phyloP scores from a whole-genome alignment of 768 basidiomycete species.

The Lentinula detonsa region DNA sequence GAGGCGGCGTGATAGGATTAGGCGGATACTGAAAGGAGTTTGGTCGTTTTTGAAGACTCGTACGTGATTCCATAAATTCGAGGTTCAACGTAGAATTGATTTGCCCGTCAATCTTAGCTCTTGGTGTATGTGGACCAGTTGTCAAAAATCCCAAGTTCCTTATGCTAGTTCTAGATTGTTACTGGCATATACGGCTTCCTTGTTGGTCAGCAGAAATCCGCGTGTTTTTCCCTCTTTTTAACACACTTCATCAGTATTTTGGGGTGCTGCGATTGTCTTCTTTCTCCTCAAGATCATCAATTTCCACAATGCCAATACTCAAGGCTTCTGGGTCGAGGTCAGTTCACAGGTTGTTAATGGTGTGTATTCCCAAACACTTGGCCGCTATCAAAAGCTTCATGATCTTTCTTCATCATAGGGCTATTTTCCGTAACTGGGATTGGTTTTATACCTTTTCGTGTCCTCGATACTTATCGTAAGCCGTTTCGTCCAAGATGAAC shows the following conservation, averaged over 20 bases:
- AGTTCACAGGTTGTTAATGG: slow-evolving; percentile 75
- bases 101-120: slow-evolving; percentile 29
- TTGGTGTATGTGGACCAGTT: slow-evolving; percentile 47
- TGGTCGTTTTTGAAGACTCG: slow-evolving; percentile 86
- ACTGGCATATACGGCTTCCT: slow-evolving; percentile 74
- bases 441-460: slow-evolving; percentile 71
- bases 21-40: slow-evolving; percentile 59
- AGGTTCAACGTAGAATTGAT: background rate
- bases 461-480: slow-evolving; percentile 71
- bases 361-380: slow-evolving; percentile 16
- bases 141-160: slow-evolving; percentile 1
- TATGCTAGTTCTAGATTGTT: slow-evolving; percentile 34
- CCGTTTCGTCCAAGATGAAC: background rate
- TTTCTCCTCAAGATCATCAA: slow-evolving; percentile 67
- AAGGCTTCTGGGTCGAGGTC: slow-evolving; percentile 81
- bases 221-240: background rate
- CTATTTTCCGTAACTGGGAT: slow-evolving; percentile 79
- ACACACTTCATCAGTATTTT: slow-evolving; percentile 49
- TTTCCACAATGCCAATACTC: slow-evolving; percentile 57
- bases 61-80: slow-evolving; percentile 25
- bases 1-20: slow-evolving; percentile 45
- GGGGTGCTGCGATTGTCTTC: slow-evolving; percentile 81
- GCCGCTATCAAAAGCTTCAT: background rate
- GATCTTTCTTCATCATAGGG: slow-evolving; percentile 26
- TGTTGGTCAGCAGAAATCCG: slow-evolving; percentile 40